Evolutionary conservation across 1,284 basidiomycete genomes (phyloP).

Genomic region (Wolfiporia cocos): DNA sequence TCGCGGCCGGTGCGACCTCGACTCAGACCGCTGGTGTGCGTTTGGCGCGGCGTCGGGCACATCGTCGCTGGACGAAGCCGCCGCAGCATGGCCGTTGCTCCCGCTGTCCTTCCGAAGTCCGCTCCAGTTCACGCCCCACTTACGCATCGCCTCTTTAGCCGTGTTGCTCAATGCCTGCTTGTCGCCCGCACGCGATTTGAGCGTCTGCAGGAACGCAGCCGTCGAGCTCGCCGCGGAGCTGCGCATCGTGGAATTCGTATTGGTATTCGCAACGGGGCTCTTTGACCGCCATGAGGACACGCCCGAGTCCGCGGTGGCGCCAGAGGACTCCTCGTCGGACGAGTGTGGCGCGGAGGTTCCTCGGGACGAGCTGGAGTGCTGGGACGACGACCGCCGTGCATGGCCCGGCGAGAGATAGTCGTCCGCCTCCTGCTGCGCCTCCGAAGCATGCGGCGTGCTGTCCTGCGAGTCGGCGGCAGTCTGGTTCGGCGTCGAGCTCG

Average conservation of each 20-base stretch:
- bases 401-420: slow-evolving; percentile 11
- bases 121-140: slow-evolving; percentile 83
- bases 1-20: slow-evolving; percentile 34
- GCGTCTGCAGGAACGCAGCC: slow-evolving; percentile 62
- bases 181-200: slow-evolving; percentile 72
- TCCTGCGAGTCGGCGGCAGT: slow-evolving; percentile 1
- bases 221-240: slow-evolving; percentile 17
- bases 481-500: slow-evolving; percentile 14
- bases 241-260: slow-evolving; percentile 10
- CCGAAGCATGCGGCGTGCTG: slow-evolving; percentile 1
- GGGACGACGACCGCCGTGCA: slow-evolving; percentile 19
- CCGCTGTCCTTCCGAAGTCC: slow-evolving; percentile 47
- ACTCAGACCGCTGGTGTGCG: slow-evolving; percentile 31
- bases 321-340: slow-evolving; percentile 16
- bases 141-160: slow-evolving; percentile 81
- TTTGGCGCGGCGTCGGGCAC: slow-evolving; percentile 36
- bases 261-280: slow-evolving; percentile 14
- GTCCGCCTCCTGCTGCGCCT: slow-evolving; percentile 2
- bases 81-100: slow-evolving; percentile 8
- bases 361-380: slow-evolving; percentile 20
- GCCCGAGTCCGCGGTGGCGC: slow-evolving; percentile 17
- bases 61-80: no score
- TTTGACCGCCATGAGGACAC: slow-evolving; percentile 17
- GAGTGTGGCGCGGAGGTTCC: slow-evolving; percentile 14
- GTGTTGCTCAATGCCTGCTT: slow-evolving; percentile 78